phyloP scores from a whole-genome alignment of 2,329 filamentous ascomycete species.

The Talaromyces sp. region DNA sequence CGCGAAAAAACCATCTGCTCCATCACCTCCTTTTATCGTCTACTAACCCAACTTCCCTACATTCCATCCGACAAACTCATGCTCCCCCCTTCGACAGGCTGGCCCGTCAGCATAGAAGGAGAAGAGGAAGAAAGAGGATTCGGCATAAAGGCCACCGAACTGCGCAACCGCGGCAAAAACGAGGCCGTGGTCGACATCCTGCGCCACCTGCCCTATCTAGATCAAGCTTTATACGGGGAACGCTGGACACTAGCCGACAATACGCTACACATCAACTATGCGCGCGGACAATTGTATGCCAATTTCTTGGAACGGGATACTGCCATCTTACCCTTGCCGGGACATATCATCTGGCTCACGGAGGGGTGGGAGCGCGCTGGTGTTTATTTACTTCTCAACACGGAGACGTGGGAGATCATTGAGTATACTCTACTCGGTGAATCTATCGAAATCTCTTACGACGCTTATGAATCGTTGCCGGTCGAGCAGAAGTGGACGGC shows the following conservation, averaged over 20 bases:
- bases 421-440: conserved; percentile 14
- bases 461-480: conserved; percentile 5
- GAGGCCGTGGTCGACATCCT: conserved; percentile 3
- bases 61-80: conserved; percentile 15
- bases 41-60: conserved; percentile 16
- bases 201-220: conserved; percentile 13
- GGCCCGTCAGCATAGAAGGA: neutral
- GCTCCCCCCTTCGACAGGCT: conserved; percentile 8
- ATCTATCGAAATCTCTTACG: conserved; percentile 4
- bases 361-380: conserved; percentile 14
- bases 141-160: neutral
- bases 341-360: conserved; percentile 16
- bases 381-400: conserved; percentile 13
- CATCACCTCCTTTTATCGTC: conserved; percentile 11
- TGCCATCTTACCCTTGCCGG: conserved; percentile 6
- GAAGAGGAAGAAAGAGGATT: neutral
- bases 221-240: neutral
- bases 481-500: neutral
- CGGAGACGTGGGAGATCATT: conserved; percentile 16
- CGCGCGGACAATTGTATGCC: conserved; percentile 3
- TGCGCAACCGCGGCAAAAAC: conserved; percentile 10
- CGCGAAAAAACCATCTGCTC: conserved; percentile 8
- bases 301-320: conserved; percentile 6
- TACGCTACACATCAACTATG: conserved; percentile 16
- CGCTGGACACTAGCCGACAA: conserved; percentile 13